phyloP scores from a whole-genome alignment of 495 filamentous ascomycete species.

The Acidomyces sp. region DNA sequence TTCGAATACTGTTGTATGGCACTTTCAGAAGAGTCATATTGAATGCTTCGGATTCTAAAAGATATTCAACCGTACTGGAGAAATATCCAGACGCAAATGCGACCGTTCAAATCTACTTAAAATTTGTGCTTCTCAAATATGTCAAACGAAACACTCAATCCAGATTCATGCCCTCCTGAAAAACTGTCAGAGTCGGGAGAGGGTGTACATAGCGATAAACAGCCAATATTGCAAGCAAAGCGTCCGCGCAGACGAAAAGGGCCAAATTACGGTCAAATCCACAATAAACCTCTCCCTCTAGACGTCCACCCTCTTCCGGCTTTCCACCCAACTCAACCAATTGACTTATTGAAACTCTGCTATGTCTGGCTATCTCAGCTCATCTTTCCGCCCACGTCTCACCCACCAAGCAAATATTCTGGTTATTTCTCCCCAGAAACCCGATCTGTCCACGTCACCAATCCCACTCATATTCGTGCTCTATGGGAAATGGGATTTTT shows the following conservation, averaged over 20 bases:
- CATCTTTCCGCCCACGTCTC: conserved; percentile 50
- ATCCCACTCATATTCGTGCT: conserved; percentile 56
- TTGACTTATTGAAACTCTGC: conserved; percentile 68
- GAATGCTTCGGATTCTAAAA: too few species aligned
- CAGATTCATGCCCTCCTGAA: too few species aligned
- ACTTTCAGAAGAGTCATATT: too few species aligned
- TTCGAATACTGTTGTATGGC: too few species aligned
- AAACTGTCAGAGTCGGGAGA: too few species aligned
- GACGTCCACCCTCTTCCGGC: conserved; percentile 67
- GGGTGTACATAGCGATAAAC: too few species aligned
- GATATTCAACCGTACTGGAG: too few species aligned
- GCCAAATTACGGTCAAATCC: conserved; percentile 31
- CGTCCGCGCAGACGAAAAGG: conserved; percentile 3
- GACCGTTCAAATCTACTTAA: too few species aligned
- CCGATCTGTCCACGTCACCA: conserved; percentile 71
- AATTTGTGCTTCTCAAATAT: too few species aligned
- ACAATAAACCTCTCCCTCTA: conserved; percentile 68
- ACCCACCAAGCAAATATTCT: conserved; percentile 50
- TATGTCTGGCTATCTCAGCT: conserved; percentile 63
- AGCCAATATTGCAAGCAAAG: too few species aligned
- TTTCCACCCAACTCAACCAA: conserved; percentile 82
- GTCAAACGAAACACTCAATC: too few species aligned
- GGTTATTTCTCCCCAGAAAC: conserved; percentile 68
- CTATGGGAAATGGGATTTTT: conserved; percentile 96
- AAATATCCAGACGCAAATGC: too few species aligned